These are phyloP conservation scores for Venturia oleaginea DNA, from an alignment of 2,329 filamentous ascomycete genomes.

Conservation along the genomic window DNA sequence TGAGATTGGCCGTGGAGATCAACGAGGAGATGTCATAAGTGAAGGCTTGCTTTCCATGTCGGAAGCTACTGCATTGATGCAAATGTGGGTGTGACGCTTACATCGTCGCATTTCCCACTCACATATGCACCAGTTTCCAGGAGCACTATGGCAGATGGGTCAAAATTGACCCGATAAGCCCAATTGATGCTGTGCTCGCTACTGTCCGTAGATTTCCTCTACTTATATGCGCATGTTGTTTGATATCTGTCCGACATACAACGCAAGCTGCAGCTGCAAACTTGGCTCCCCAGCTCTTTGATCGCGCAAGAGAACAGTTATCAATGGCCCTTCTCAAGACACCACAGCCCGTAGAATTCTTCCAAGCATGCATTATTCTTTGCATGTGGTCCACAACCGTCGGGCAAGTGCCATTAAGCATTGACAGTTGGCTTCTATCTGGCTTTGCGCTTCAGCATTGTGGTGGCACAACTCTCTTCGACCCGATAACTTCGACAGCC, in stretches of 20 bases:
- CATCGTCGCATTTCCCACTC: slow-evolving; percentile 22
- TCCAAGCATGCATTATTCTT: slow-evolving; percentile 35
- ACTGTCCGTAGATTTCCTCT: slow-evolving; percentile 30
- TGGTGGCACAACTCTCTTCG: slow-evolving; percentile 30
- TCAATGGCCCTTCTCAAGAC: slow-evolving; percentile 26
- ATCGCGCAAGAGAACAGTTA: slow-evolving; percentile 25
- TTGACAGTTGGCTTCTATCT: slow-evolving; percentile 38
- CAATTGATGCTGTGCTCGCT: slow-evolving; percentile 23
- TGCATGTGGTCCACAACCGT: slow-evolving; percentile 40
- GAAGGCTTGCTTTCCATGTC: neutral
- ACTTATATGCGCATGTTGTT: slow-evolving; percentile 31
- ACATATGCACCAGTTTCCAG: slow-evolving; percentile 24
- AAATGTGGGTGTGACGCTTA: slow-evolving; percentile 14
- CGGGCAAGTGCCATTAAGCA: slow-evolving; percentile 34
- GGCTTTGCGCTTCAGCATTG: slow-evolving; percentile 36
- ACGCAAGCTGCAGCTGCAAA: slow-evolving; percentile 29
- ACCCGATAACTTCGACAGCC: slow-evolving; percentile 14
- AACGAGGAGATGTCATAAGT: neutral
- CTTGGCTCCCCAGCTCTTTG: slow-evolving; percentile 31
- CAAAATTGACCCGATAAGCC: slow-evolving; percentile 24
- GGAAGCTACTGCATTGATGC: slow-evolving; percentile 9
- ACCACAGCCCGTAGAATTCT: slow-evolving; percentile 35
- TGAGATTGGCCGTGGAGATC: neutral
- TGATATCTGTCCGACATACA: slow-evolving; percentile 35
- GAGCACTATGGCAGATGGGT: slow-evolving; percentile 37